These are phyloP conservation scores for Prunus padus DNA, from an alignment of 306 rosid genomes.

Conservation along the genomic window DNA sequence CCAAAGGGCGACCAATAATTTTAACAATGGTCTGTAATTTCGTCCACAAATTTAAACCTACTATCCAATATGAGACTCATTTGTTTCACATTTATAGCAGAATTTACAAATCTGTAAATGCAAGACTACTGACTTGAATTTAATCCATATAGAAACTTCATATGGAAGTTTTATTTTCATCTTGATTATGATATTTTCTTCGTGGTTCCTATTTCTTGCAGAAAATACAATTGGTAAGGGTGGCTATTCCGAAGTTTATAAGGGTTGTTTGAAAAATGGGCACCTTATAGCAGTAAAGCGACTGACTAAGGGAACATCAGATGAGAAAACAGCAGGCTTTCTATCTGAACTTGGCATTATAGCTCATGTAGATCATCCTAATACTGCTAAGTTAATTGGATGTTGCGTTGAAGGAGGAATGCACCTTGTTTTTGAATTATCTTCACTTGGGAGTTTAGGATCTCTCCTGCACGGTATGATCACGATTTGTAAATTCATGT, in stretches of 20 bases:
- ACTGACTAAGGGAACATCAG: constrained; percentile 52
- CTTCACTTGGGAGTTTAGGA: constrained; percentile 71
- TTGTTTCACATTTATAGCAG: neutral
- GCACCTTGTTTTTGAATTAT: constrained; percentile 67
- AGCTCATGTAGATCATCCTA: constrained; percentile 74
- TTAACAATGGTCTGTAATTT: constrained; percentile 50
- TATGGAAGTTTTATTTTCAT: constrained; percentile 2
- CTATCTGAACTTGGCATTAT: constrained; percentile 71
- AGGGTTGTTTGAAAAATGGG: constrained; percentile 61
- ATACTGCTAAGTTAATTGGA: constrained; percentile 71
- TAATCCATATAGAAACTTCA: too few relatives aligned
- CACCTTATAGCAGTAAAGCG: constrained; percentile 68
- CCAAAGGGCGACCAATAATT: constrained; percentile 56
- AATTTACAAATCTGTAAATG: neutral
- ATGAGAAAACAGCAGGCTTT: constrained; percentile 59
- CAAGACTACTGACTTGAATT: neutral
- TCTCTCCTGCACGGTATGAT: constrained; percentile 70
- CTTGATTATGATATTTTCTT: constrained; percentile 11
- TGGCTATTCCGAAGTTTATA: constrained; percentile 72
- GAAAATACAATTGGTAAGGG: constrained; percentile 77
- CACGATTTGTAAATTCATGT: constrained; percentile 8
- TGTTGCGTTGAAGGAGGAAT: constrained; percentile 67
- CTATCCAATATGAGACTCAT: neutral
- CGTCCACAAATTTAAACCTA: neutral
- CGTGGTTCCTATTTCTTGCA: constrained; percentile 28